Evolutionary conservation across 345 rosid species (phyloP).

Genomic region (Cardamine occulta): DNA sequence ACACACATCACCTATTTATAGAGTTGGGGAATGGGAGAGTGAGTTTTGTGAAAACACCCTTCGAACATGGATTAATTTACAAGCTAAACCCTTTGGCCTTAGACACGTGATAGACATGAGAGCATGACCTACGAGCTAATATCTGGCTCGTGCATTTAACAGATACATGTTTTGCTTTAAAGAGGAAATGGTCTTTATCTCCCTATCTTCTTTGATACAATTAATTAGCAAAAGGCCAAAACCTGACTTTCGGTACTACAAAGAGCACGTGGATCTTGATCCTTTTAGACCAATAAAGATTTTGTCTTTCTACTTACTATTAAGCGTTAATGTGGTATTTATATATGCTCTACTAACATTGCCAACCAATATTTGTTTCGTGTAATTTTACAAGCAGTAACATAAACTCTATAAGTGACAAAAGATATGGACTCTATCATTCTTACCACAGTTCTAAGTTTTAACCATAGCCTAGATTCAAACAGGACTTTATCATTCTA

Average conservation of each 20-base stretch:
- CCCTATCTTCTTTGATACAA: constrained; percentile 9
- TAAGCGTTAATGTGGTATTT: too few species aligned
- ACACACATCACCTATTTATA: constrained; percentile 40
- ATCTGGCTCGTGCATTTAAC: constrained; percentile 43
- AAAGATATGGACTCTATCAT: too few species aligned
- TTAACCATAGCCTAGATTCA: too few species aligned
- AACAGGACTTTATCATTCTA: too few species aligned
- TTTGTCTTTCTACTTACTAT: constrained; percentile 12
- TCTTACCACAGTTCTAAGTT: too few species aligned
- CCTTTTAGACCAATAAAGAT: constrained; percentile 31
- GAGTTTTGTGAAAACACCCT: constrained; percentile 34
- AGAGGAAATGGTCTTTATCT: constrained; percentile 40
- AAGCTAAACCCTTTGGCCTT: constrained; percentile 4
- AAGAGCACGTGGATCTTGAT: constrained; percentile 43
- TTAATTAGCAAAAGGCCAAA: constrained; percentile 39
- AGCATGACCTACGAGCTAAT: constrained; percentile 34
- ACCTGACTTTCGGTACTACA: constrained; percentile 43
- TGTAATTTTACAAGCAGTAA: constrained; percentile 4
- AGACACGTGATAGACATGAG: constrained; percentile 47
- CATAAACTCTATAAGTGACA: not conserved
- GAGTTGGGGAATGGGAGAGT: constrained; percentile 11
- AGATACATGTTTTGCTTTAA: constrained; percentile 37
- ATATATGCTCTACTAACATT: too few species aligned
- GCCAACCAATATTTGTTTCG: not conserved
- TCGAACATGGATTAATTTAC: too few species aligned